Percentiles rank a stretch among this genome's conserved stretches.
These are phyloP conservation scores for Chrysopogon serrulatus DNA, from an alignment of 176 grass and related monocot species.

Conservation along the genomic window DNA sequence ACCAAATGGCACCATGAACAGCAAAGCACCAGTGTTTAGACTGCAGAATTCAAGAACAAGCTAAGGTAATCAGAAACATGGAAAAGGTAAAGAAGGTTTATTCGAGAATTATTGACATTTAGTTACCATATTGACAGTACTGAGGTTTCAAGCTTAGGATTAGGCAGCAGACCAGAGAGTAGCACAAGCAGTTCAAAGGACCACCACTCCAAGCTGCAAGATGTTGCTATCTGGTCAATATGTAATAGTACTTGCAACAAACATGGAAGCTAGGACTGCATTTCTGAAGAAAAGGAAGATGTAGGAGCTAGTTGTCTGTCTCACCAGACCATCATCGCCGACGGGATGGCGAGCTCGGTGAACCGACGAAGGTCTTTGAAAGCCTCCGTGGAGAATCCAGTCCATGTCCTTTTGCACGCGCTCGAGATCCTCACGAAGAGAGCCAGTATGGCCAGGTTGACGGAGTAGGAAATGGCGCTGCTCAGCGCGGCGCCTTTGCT, in stretches of 20 bases:
- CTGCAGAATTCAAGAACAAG: background rate
- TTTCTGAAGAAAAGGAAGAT: background rate
- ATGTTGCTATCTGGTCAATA: background rate
- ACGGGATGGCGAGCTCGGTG: background rate
- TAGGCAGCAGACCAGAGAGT: background rate
- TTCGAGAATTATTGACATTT: background rate
- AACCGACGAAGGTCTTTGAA: background rate
- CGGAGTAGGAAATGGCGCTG: background rate
- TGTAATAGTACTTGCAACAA: background rate
- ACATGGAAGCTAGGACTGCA: background rate
- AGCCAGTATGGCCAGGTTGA: background rate
- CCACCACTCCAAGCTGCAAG: background rate
- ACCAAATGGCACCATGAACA: slow-evolving; percentile 10
- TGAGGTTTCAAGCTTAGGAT: background rate
- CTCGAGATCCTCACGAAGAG: background rate
- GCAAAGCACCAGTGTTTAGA: background rate
- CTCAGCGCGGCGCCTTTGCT: background rate
- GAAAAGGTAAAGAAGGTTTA: background rate
- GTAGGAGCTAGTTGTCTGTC: background rate
- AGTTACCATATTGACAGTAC: background rate
- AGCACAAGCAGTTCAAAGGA: background rate
- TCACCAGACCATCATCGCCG: background rate
- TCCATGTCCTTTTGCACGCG: background rate
- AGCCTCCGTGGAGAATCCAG: background rate
- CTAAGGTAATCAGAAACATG: background rate